Percentiles rank a stretch among this genome's conserved stretches.
Conservation (phyloP, 164 flowering plant species). For the Chimonanthus praecox region DNA sequence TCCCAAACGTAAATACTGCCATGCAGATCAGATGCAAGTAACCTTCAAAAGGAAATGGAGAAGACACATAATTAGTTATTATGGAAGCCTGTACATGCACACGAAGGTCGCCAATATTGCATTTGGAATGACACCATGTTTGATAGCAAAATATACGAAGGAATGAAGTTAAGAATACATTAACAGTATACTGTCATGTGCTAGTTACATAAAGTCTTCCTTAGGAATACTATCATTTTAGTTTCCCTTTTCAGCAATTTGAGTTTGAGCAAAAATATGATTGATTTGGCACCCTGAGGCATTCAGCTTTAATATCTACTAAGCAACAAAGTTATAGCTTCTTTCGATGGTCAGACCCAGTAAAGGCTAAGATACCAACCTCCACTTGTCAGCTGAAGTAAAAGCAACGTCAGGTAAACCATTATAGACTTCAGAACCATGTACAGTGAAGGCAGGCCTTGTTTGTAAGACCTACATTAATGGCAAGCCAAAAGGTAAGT, state of each 20-base stretch:
- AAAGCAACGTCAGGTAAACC: slow-evolving; percentile 80
- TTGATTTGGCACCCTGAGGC: too few relatives aligned
- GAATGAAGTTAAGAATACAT: background rate
- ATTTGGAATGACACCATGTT: background rate
- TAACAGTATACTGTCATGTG: too few relatives aligned
- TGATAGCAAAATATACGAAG: too few relatives aligned
- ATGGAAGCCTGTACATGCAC: background rate
- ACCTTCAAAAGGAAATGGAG: slow-evolving; percentile 27
- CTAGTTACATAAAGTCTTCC: background rate
- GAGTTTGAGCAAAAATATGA: too few relatives aligned
- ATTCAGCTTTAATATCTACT: background rate
- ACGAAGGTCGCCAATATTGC: background rate
- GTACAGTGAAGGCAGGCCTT: slow-evolving; percentile 37
- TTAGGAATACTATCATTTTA: too few relatives aligned
- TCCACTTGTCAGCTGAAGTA: slow-evolving; percentile 48
- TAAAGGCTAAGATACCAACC: slow-evolving; percentile 34
- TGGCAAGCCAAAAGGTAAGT: slow-evolving; percentile 9
- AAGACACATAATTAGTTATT: background rate
- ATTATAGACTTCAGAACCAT: slow-evolving; percentile 36
- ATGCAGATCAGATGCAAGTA: slow-evolving; percentile 67
- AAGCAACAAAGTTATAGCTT: slow-evolving; percentile 2
- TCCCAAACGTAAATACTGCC: slow-evolving; percentile 84
- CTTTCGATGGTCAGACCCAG: background rate
- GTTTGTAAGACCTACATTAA: slow-evolving; percentile 52
- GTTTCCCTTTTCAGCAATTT: too few relatives aligned